These are phyloP conservation scores for Pistacia atlantica DNA, from an alignment of 345 rosid genomes.

Conservation along the genomic window DNA sequence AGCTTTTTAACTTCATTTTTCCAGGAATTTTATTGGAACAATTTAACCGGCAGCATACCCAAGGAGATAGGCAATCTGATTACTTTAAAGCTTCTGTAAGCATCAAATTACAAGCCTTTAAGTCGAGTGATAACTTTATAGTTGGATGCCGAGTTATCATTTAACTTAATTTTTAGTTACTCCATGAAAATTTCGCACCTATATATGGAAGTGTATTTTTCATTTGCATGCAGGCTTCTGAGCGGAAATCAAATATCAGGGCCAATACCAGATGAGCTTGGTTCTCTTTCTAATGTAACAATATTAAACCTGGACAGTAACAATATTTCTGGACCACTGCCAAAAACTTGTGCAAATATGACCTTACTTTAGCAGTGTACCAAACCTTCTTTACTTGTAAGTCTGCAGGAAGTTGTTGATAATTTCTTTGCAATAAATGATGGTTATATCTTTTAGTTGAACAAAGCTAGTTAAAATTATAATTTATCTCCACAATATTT, in stretches of 20 bases:
- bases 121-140: no score
- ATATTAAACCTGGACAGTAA: slow-evolving; percentile 85
- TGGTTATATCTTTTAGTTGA: no score
- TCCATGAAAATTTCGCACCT: no score
- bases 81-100: slow-evolving; percentile 83
- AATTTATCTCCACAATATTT: neutral
- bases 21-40: slow-evolving; percentile 92
- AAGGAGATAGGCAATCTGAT: slow-evolving; percentile 78
- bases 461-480: no score
- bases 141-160: no score
- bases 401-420: slow-evolving; percentile 6
- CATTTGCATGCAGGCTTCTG: slow-evolving; percentile 60
- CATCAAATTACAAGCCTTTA: neutral
- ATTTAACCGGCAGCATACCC: slow-evolving; percentile 71
- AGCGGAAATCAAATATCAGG: slow-evolving; percentile 82
- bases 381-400: slow-evolving; percentile 44
- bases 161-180: no score
- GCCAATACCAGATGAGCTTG: slow-evolving; percentile 79
- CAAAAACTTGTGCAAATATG: slow-evolving; percentile 75
- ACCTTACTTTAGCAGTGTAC: slow-evolving; percentile 51
- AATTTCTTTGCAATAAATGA: neutral
- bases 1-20: neutral
- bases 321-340: slow-evolving; percentile 74
- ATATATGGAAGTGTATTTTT: neutral
- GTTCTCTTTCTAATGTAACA: slow-evolving; percentile 70